phyloP scores from a whole-genome alignment of 805 yeast species.

The Candida ortonii region DNA sequence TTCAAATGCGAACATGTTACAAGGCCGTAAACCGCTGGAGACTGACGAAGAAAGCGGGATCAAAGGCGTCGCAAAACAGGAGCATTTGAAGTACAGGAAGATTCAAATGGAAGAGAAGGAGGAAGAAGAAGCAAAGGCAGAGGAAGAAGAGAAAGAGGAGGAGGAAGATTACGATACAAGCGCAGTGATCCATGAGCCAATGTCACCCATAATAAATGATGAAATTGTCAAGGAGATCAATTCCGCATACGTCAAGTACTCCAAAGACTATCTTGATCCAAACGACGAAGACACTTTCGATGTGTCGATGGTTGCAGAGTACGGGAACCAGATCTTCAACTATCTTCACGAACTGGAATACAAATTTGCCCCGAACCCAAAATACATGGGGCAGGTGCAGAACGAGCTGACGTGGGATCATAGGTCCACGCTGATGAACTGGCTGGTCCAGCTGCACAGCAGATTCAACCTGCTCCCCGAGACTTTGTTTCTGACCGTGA shows the following conservation, averaged over 20 bases:
- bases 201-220: conserved; percentile 56
- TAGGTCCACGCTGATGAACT: conserved; percentile 80
- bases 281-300: conserved; percentile 83
- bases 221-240: conserved; percentile 49
- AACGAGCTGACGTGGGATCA: conserved; percentile 71
- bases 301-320: conserved; percentile 90
- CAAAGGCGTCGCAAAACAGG: neutral
- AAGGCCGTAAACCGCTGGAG: conserved; percentile 1
- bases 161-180: conserved; percentile 34
- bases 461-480: conserved; percentile 82
- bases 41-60: neutral
- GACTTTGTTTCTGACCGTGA: conserved; percentile 76
- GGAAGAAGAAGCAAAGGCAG: conserved; percentile 19
- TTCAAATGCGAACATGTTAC: neutral
- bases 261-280: conserved; percentile 56
- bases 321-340: conserved; percentile 80
- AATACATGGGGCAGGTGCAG: conserved; percentile 72
- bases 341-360: conserved; percentile 71
- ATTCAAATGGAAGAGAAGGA: conserved; percentile 12
- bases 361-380: conserved; percentile 66
- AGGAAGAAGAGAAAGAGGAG: conserved; percentile 36
- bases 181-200: conserved; percentile 38
- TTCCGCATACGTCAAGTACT: conserved; percentile 48
- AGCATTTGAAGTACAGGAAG: conserved; percentile 1
- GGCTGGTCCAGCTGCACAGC: conserved; percentile 86